Evolutionary conservation across 2,329 filamentous ascomycete genomes (phyloP).

Genomic region (Paracoccidioides brasiliensis): DNA sequence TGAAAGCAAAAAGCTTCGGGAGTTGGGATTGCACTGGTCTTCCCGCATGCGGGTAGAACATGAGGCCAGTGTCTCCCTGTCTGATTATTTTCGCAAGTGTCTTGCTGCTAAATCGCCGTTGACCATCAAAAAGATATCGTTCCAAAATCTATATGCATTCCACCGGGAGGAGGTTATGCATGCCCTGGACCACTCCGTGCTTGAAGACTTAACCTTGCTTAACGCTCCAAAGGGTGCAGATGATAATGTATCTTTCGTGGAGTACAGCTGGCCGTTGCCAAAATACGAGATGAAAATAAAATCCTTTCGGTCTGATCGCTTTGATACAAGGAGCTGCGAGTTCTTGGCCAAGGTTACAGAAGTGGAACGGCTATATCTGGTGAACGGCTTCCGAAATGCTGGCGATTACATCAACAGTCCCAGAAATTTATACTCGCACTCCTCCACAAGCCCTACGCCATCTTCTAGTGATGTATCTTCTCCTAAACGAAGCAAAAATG

Average conservation of each 20-base stretch:
- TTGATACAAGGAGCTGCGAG: slow-evolving; percentile 32
- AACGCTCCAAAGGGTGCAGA: slow-evolving; percentile 36
- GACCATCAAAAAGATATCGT: slow-evolving; percentile 36
- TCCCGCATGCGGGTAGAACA: slow-evolving; percentile 47
- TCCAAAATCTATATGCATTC: slow-evolving; percentile 47
- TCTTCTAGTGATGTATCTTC: not conserved
- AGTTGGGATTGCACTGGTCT: slow-evolving; percentile 47
- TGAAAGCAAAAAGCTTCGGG: slow-evolving; percentile 41
- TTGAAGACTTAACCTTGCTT: slow-evolving; percentile 41
- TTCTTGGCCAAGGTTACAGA: slow-evolving; percentile 32
- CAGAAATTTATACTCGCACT: slow-evolving; percentile 6
- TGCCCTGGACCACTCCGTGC: slow-evolving; percentile 28
- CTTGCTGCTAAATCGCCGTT: slow-evolving; percentile 35
- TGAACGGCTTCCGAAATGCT: slow-evolving; percentile 27
- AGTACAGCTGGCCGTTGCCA: slow-evolving; percentile 39
- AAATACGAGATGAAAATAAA: slow-evolving; percentile 30
- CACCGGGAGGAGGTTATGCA: slow-evolving; percentile 36
- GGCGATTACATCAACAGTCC: slow-evolving; percentile 22
- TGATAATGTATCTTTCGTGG: slow-evolving; percentile 38
- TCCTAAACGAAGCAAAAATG: not conserved
- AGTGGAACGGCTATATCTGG: slow-evolving; percentile 41
- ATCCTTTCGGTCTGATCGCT: slow-evolving; percentile 36
- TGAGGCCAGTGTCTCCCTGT: slow-evolving; percentile 43
- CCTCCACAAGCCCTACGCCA: not conserved
- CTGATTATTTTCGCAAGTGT: slow-evolving; percentile 44